Base-by-base conservation (phyloP, 2,329 filamentous ascomycete species). In the Microcyclospora tardicrescens region DNA sequence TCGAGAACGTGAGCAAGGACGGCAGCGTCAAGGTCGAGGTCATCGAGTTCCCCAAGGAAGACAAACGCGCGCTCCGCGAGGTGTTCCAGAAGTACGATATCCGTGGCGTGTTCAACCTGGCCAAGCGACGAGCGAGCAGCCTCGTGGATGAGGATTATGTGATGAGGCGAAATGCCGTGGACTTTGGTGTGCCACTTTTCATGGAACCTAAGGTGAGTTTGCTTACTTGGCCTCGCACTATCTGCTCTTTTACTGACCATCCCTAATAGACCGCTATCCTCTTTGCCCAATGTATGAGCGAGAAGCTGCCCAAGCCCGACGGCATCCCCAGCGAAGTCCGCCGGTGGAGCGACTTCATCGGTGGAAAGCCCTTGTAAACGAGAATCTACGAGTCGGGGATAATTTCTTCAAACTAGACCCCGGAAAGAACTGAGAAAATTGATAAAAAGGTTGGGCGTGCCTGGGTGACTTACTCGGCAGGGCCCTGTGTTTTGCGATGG, bases 41-140 rank as follows among this genome's bases (percentile, higher is more conserved):
- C 39, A 94, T 98, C 43, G 89, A 95, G 57, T 95, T 98, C 72
- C 91, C 91, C 55, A 93, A 81, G 65, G 78, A 87, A 51, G 87
- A 98, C 66, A 98, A 98, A 78, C 77, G 87, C 50, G 85, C 84
- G 42, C 77, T 98, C 46, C 78, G 91, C 49, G 85, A 94, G 59
- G 87, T 95, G 28, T 98, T 98, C 68, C 69, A 89, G 73, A 93
- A 93, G 73, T 86, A 96, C 65, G 81, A 96, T 61, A 93, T 98
- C 63, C 78, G 82, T 42, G 91, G 91, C 55, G 84, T 86, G 44
- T 98, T 98, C 73, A 96, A 96, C 71, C 68, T 98, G 55, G 86
- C 89, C 42, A 77, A 81, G 63, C 76, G 75, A 51, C 74, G 87
- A 57, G 91, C 79, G 44, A 87, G 84, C 71, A 89, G 82, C 29